Percentiles rank a stretch among this genome's conserved stretches.
phyloP scores from a whole-genome alignment of 352 stramenopile genomes.

The Globisporangium megalacanthum region DNA sequence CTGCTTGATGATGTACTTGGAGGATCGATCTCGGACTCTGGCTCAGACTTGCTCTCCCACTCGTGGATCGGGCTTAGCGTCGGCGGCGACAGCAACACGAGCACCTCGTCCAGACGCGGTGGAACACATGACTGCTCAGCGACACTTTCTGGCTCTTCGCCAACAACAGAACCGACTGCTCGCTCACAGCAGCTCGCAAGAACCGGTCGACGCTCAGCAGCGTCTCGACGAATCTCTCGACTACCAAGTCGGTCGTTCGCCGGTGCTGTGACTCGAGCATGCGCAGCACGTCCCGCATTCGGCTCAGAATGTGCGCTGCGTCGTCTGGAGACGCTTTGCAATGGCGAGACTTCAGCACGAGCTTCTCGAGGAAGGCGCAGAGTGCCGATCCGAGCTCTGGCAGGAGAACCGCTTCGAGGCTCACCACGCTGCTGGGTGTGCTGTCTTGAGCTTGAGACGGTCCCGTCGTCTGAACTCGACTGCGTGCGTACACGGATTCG shows the following conservation, averaged over 20 bases:
- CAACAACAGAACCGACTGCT: not conserved
- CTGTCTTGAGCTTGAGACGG: not conserved
- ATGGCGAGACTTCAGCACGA: not conserved
- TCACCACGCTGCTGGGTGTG: not conserved
- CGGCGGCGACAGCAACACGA: not conserved
- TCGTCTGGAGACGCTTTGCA: not conserved
- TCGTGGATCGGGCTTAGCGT: not conserved
- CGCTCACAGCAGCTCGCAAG: not conserved
- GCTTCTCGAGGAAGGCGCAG: not conserved
- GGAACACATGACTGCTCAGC: constrained; percentile 2
- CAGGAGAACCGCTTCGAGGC: not conserved
- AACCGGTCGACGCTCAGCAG: not conserved
- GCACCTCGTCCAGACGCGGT: not conserved
- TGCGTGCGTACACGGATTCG: not conserved
- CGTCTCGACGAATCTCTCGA: not conserved
- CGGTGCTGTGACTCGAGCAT: not conserved
- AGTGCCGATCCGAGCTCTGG: not conserved
- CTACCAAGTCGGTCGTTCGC: not conserved
- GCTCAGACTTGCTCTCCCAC: not conserved
- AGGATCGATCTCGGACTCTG: not conserved
- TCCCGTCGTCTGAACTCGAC: too few species aligned
- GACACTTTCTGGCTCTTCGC: constrained; percentile 1
- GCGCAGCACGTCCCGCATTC: not conserved
- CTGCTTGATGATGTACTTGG: too few species aligned
- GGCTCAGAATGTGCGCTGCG: not conserved